These are phyloP conservation scores for Microdochium nivale DNA, from an alignment of 2,329 filamentous ascomycete genomes.

Conservation along the genomic window DNA sequence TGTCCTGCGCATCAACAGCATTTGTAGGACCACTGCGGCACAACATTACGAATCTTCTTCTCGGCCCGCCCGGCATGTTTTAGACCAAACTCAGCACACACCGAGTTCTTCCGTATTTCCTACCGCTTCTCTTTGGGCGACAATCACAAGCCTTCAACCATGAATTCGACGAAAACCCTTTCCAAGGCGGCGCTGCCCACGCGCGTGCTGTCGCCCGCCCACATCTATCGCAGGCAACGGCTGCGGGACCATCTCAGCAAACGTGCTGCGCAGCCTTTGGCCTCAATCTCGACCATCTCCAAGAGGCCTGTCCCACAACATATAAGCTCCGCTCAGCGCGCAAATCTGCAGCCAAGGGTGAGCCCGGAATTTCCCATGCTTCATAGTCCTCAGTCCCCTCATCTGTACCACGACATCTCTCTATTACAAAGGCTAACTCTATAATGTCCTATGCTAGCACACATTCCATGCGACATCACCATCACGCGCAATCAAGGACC, in stretches of 20 bases:
- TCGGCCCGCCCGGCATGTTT: neutral
- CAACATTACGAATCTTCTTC: neutral
- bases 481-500: slow-evolving; percentile 56
- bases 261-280: slow-evolving; percentile 8
- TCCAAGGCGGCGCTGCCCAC: slow-evolving; percentile 36
- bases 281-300: slow-evolving; percentile 4
- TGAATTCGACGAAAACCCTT: slow-evolving; percentile 36
- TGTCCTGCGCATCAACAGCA: neutral
- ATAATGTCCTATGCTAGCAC: slow-evolving; percentile 16
- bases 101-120: neutral
- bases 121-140: neutral
- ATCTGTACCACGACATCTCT: neutral
- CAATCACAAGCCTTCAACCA: slow-evolving; percentile 17
- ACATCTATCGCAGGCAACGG: slow-evolving; percentile 28
- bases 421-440: neutral
- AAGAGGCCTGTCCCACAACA: slow-evolving; percentile 4
- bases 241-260: slow-evolving; percentile 30
- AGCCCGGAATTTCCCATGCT: no score
- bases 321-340: neutral
- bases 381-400: no score
- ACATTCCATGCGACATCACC: slow-evolving; percentile 53
- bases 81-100: neutral
- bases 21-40: neutral
- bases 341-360: neutral
- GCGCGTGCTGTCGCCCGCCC: slow-evolving; percentile 34